Conservation (phyloP, 371 early-diverging fungal genomes). For the Apophysomyces trapeziformis region DNA sequence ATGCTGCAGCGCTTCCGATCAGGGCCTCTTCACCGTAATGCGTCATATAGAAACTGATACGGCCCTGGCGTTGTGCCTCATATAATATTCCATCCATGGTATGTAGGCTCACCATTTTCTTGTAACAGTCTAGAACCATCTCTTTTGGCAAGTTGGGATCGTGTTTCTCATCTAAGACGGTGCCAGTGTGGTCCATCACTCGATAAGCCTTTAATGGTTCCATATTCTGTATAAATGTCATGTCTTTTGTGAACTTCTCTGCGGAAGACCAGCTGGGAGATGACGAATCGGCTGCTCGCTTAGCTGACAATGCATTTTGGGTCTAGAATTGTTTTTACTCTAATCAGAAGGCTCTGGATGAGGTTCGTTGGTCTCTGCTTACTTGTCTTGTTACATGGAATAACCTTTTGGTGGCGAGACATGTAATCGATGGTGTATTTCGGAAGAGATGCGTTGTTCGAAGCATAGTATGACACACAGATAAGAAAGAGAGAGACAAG, state of each 20-base stretch:
- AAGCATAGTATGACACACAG: not conserved
- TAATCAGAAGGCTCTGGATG: too few relatives aligned
- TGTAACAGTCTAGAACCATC: constrained; percentile 78
- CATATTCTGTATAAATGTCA: constrained; percentile 55
- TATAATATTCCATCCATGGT: constrained; percentile 93
- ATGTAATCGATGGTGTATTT: not conserved
- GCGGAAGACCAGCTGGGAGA: constrained; percentile 14
- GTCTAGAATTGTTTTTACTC: not conserved
- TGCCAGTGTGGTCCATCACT: constrained; percentile 91
- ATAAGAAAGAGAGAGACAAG: not conserved
- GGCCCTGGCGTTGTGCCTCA: constrained; percentile 97
- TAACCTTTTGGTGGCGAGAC: not conserved
- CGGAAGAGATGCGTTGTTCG: not conserved
- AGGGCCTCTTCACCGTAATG: constrained; percentile 97
- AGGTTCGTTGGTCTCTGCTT: not conserved
- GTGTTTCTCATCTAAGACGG: constrained; percentile 67
- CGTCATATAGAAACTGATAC: constrained; percentile 98
- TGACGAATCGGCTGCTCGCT: not conserved
- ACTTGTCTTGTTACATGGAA: not conserved
- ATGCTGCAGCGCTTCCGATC: constrained; percentile 90
- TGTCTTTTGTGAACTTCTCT: constrained; percentile 32
- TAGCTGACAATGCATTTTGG: not conserved
- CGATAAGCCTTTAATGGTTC: constrained; percentile 90
- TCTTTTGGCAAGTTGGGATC: constrained; percentile 86
- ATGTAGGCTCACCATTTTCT: constrained; percentile 88